Base-by-base conservation (phyloP, 2,329 filamentous ascomycete genomes). In the Colletotrichum gigasporum region DNA sequence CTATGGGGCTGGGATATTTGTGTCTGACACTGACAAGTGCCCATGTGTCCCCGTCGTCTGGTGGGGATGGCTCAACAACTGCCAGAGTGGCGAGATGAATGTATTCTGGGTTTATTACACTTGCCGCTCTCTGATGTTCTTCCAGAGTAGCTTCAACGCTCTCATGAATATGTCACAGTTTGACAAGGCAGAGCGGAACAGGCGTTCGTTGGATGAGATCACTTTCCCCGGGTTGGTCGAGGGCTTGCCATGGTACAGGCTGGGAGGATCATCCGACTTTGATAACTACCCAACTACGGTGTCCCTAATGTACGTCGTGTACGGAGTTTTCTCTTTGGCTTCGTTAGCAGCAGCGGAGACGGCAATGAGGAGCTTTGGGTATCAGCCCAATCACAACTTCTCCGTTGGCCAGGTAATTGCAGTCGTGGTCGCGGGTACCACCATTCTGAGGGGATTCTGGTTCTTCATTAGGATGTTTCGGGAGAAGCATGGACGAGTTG, bases 291-390 rank as follows among this genome's bases (percentile, higher is more conserved):
- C 34, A 6, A 51, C 22, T 2, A 56, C 50, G 0, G 22, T 65
- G 3, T 61, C 50, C 7, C 30, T 51, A 0, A 16, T 35, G 1
- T 65, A 44, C 14, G 11, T 56, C 2, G 22, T 62, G 1, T 18
- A 44, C 8, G 44, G 34, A 1, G 22, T 65, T 9, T 65, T 62
- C 14, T 22, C 44, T 1, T 12, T 45, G 24, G 45, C 42, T 0
- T 55, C 62, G 5, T 41, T 65, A 42, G 7, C 5, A 14, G 56
- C 62, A 1, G 57, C 35, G 9, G 44, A 50, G 32, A 30, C 16
- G 0, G 22, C 42, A 6, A n/a, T 50, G 10, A 7, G 4, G 3
- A 11, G 14, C 3, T 18, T 50, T 12, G 7, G 3, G 24, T 4
- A 16, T 3, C 26, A 16, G n/a, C 14, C 9, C 12, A 10, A 5